Evolutionary conservation across 139 green algal species (phyloP).

Genomic region (Asterochloris sp.): DNA sequence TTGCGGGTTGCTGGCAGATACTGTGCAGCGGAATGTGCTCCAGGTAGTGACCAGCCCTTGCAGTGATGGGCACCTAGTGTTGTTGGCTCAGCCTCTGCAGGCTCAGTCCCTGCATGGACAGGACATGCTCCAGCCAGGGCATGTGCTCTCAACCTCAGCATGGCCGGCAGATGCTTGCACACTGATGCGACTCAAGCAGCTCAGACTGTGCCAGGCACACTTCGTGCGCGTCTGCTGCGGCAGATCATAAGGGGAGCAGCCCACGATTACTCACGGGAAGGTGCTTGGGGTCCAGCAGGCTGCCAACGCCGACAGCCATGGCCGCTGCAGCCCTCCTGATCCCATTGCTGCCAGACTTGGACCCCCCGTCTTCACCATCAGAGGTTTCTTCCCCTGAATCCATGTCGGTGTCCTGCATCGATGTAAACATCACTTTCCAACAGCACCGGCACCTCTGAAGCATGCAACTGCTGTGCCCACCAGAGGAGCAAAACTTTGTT

Average conservation of each 20-base stretch:
- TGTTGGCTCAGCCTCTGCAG: too few relatives aligned
- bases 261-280: slow-evolving; percentile 42
- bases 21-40: too few relatives aligned
- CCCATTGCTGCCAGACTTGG: not conserved
- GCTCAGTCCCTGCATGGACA: too few relatives aligned
- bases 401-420: not conserved
- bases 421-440: not conserved
- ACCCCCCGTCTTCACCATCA: not conserved
- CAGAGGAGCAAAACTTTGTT: too few relatives aligned
- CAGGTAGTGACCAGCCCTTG: too few relatives aligned
- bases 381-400: not conserved
- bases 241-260: not conserved
- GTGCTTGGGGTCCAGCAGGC: slow-evolving; percentile 81
- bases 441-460: not conserved
- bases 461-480: not conserved
- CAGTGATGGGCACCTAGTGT: too few relatives aligned
- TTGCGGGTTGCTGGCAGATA: not conserved
- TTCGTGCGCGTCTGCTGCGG: not conserved
- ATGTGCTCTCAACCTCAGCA: not conserved
- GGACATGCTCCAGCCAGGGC: not conserved
- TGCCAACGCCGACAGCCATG: slow-evolving; percentile 85
- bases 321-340: slow-evolving; percentile 79
- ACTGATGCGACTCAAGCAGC: not conserved
- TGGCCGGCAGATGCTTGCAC: not conserved
- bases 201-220: not conserved